A percentile compares a stretch with the other conserved stretches of the same genome.
Evolutionary conservation across 371 early-diverging fungal genomes (phyloP).

Genomic region (Mycotypha africana): DNA sequence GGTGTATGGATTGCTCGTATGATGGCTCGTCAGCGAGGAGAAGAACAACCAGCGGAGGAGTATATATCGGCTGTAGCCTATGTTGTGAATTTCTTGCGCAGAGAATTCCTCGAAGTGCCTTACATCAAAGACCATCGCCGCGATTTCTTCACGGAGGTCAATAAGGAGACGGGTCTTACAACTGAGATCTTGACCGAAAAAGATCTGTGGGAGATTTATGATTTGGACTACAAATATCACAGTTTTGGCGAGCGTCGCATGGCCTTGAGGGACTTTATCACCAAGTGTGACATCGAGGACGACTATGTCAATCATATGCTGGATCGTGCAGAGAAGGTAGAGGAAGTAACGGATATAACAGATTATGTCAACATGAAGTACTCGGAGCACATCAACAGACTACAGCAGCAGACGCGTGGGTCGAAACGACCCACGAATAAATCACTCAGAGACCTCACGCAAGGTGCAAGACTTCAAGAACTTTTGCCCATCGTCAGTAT

Average conservation of each 20-base stretch:
- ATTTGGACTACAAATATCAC: conserved; percentile 76
- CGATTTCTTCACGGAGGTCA: conserved; percentile 68
- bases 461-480: conserved; percentile 43
- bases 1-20: conserved; percentile 50
- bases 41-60: conserved; percentile 23
- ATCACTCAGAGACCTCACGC: conserved; percentile 29
- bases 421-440: conserved; percentile 39
- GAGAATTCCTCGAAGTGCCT: conserved; percentile 86
- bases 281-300: conserved; percentile 42
- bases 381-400: conserved; percentile 49
- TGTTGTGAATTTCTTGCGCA: conserved; percentile 70
- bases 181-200: conserved; percentile 56
- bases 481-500: conserved; percentile 61
- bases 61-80: conserved; percentile 25
- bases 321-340: conserved; percentile 50
- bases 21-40: conserved; percentile 24
- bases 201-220: conserved; percentile 89
- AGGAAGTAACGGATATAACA: conserved; percentile 72
- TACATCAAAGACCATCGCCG: conserved; percentile 83
- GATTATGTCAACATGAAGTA: conserved; percentile 73
- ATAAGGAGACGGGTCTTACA: conserved; percentile 30
- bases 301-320: conserved; percentile 43
- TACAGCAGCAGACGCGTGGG: conserved; percentile 41
- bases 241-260: conserved; percentile 56
- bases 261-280: conserved; percentile 38